A percentile compares a stretch with the other conserved stretches of the same genome.
Evolutionary conservation across 257 asterid species (phyloP).

Genomic region (Penstemon eatonii): DNA sequence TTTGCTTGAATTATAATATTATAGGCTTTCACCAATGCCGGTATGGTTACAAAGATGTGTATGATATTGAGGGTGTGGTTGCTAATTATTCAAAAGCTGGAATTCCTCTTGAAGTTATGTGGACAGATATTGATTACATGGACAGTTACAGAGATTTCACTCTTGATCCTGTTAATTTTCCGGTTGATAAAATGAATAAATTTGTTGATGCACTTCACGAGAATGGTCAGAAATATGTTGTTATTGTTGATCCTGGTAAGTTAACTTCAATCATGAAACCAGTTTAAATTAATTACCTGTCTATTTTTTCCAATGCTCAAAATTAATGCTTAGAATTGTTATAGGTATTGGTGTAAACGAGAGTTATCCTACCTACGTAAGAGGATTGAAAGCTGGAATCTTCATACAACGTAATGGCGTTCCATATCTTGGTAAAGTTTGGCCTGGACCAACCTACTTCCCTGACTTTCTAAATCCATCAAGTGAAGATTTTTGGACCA

Average conservation of each 20-base stretch:
- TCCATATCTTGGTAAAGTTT: conserved; percentile 75
- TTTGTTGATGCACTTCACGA: conserved; percentile 60
- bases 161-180: conserved; percentile 76
- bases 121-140: conserved; percentile 98
- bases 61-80: conserved; percentile 69
- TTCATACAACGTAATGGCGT: conserved; percentile 65
- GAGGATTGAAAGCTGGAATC: conserved; percentile 74
- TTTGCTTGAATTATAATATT: neutral
- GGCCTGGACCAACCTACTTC: conserved; percentile 82
- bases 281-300: no score
- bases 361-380: conserved; percentile 55
- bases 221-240: conserved; percentile 69
- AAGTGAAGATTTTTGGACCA: conserved; percentile 52
- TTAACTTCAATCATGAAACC: neutral
- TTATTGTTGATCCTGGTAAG: conserved; percentile 86
- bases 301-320: neutral
- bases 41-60: conserved; percentile 70
- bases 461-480: conserved; percentile 80
- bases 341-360: conserved; percentile 61
- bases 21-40: conserved; percentile 92
- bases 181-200: conserved; percentile 48
- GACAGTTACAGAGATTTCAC: conserved; percentile 90
- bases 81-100: conserved; percentile 64
- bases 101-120: conserved; percentile 88
- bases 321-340: conserved; percentile 7